Evolutionary conservation across 2,329 filamentous ascomycete genomes (phyloP).

Genomic region (Neurospora crassa): DNA sequence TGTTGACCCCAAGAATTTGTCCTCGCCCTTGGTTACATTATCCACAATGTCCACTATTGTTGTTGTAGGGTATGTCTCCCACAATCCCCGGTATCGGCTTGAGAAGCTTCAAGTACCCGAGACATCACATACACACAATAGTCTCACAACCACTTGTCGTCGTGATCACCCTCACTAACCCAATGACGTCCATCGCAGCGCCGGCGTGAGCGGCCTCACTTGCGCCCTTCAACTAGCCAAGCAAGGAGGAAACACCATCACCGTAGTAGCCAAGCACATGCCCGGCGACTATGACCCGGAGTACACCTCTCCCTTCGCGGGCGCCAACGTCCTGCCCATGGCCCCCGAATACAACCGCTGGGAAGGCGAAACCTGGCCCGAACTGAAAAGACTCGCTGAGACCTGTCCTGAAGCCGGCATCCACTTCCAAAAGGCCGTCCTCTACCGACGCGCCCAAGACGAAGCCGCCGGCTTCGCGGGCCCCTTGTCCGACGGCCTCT

Average conservation of each 20-base stretch:
- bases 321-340: constrained; percentile 69
- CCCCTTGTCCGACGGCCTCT: constrained; percentile 52
- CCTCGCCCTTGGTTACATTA: not conserved
- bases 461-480: constrained; percentile 22
- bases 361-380: constrained; percentile 57
- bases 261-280: constrained; percentile 64
- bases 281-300: constrained; percentile 87
- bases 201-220: constrained; percentile 43
- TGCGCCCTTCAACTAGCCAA: constrained; percentile 39
- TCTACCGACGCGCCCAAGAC: constrained; percentile 55
- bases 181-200: constrained; percentile 20
- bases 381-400: constrained; percentile 48
- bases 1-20: not conserved
- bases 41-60: constrained; percentile 27
- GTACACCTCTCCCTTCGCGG: constrained; percentile 85
- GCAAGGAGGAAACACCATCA: constrained; percentile 29
- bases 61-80: constrained; percentile 26
- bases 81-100: constrained; percentile 2
- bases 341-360: constrained; percentile 36
- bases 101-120: not conserved
- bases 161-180: not conserved
- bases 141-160: not conserved
- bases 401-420: constrained; percentile 73
- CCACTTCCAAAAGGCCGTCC: constrained; percentile 56
- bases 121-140: not conserved